Conservation (phyloP, 2,329 filamentous ascomycete species). For the Colletotrichum agaves region DNA sequence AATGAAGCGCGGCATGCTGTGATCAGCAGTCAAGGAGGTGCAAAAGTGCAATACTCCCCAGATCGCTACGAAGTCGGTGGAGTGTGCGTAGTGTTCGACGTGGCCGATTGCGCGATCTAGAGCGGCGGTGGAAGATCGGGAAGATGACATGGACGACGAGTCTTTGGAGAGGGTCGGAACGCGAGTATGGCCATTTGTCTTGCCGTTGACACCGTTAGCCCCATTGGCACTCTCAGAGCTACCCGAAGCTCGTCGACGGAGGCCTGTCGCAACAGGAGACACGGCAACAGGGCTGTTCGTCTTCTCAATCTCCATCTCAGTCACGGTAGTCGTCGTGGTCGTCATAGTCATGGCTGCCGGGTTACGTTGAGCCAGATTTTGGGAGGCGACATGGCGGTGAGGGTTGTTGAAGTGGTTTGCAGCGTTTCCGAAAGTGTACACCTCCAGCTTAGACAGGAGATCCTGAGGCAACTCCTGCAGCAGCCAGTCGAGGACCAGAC, state of each 20-base stretch:
- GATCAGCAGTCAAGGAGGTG: constrained; percentile 42
- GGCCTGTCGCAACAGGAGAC: constrained; percentile 15
- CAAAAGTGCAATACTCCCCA: constrained; percentile 79
- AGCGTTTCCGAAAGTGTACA: constrained; percentile 82
- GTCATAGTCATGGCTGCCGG: constrained; percentile 40
- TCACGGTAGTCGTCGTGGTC: constrained; percentile 32
- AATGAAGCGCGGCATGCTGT: constrained; percentile 68
- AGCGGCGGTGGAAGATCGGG: constrained; percentile 50
- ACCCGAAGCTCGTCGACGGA: not conserved
- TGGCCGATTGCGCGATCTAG: constrained; percentile 69
- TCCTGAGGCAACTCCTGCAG: constrained; percentile 76
- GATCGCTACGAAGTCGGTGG: constrained; percentile 77
- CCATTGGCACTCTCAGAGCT: not conserved
- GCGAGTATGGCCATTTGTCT: not conserved
- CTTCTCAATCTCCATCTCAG: constrained; percentile 7
- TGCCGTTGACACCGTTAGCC: not conserved
- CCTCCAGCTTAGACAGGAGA: constrained; percentile 74
- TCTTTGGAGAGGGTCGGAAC: constrained; percentile 39
- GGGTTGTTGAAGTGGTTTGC: constrained; percentile 88
- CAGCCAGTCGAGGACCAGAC: constrained; percentile 80
- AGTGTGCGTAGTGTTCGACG: constrained; percentile 85
- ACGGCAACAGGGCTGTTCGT: constrained; percentile 20
- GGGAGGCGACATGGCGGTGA: constrained; percentile 41
- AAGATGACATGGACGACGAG: constrained; percentile 45
- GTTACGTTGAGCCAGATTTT: constrained; percentile 55